Conservation (phyloP, 345 rosid species). For the Schrenkiella parvula region DNA sequence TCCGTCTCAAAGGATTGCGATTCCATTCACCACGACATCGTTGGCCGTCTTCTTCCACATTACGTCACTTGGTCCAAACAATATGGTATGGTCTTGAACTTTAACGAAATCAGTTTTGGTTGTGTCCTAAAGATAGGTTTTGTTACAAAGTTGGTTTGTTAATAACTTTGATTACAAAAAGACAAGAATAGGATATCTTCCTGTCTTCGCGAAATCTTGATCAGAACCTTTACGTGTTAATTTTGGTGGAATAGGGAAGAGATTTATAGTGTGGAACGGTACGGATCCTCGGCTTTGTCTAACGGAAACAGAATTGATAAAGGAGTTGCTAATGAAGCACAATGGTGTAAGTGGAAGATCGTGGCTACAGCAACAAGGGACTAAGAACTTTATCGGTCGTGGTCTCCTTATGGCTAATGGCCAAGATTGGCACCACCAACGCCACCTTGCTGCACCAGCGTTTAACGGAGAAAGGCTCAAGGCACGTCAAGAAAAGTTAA, state of each 20-base stretch:
- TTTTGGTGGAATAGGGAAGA: constrained; percentile 52
- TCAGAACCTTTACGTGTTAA: too few species aligned
- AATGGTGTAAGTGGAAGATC: constrained; percentile 77
- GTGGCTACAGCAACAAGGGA: constrained; percentile 91
- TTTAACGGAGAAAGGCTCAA: constrained; percentile 62
- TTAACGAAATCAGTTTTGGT: not conserved
- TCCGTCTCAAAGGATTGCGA: constrained; percentile 66
- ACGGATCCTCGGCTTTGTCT: constrained; percentile 86
- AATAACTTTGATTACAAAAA: not conserved
- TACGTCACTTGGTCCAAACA: constrained; percentile 70
- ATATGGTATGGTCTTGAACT: constrained; percentile 45
- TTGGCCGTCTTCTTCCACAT: constrained; percentile 84
- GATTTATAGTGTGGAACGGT: constrained; percentile 90
- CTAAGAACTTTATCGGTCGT: constrained; percentile 74
- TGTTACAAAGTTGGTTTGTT: not conserved
- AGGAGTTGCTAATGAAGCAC: constrained; percentile 65
- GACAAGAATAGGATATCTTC: too few species aligned
- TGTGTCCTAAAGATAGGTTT: constrained; percentile 2
- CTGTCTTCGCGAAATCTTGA: too few species aligned
- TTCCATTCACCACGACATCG: constrained; percentile 64
- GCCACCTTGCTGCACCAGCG: constrained; percentile 55
- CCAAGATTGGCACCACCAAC: constrained; percentile 60
- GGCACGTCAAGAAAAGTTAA: constrained; percentile 33
- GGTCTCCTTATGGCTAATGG: constrained; percentile 87
- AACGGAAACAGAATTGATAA: constrained; percentile 73